Conservation (phyloP, 768 basidiomycete species). For the Dioszegia aurantiaca region DNA sequence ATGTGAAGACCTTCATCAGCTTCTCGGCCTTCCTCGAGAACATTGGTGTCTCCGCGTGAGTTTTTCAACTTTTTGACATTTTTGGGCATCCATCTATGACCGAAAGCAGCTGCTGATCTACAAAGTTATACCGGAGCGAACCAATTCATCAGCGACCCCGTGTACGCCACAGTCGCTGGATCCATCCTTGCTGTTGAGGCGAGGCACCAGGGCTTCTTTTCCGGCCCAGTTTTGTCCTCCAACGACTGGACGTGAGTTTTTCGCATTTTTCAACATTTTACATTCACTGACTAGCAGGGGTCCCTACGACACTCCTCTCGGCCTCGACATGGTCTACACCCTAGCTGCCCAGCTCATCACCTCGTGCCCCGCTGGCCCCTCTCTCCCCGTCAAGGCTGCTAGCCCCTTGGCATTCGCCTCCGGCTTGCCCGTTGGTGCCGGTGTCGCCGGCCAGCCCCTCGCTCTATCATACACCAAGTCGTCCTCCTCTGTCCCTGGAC, state of each 20-base stretch:
- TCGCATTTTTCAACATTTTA: neutral
- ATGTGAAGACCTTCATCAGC: slow-evolving; percentile 58
- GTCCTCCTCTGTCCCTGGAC: slow-evolving; percentile 26
- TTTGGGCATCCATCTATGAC: too few relatives aligned
- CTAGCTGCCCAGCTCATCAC: slow-evolving; percentile 57
- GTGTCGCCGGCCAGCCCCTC: slow-evolving; percentile 52
- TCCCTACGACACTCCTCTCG: slow-evolving; percentile 59
- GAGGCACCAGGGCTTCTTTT: slow-evolving; percentile 60
- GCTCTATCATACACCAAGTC: slow-evolving; percentile 56
- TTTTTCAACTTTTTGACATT: too few relatives aligned
- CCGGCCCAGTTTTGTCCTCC: slow-evolving; percentile 9
- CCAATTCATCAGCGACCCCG: slow-evolving; percentile 56
- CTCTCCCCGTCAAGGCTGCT: slow-evolving; percentile 59
- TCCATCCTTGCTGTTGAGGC: slow-evolving; percentile 64
- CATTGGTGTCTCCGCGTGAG: slow-evolving; percentile 60
- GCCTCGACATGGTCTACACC: slow-evolving; percentile 57
- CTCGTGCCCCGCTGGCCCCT: slow-evolving; percentile 61
- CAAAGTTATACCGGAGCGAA: slow-evolving; percentile 65
- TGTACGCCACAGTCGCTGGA: slow-evolving; percentile 57
- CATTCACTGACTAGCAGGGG: too few relatives aligned
- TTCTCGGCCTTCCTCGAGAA: slow-evolving; percentile 60
- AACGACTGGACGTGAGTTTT: neutral
- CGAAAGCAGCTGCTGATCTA: too few relatives aligned
- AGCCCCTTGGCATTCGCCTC: slow-evolving; percentile 53
- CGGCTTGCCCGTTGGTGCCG: slow-evolving; percentile 16